Percentiles rank a stretch among this genome's conserved stretches.
These are phyloP conservation scores for Xylariaceae sp. DNA, from an alignment of 2,329 filamentous ascomycete species.

Conservation along the genomic window DNA sequence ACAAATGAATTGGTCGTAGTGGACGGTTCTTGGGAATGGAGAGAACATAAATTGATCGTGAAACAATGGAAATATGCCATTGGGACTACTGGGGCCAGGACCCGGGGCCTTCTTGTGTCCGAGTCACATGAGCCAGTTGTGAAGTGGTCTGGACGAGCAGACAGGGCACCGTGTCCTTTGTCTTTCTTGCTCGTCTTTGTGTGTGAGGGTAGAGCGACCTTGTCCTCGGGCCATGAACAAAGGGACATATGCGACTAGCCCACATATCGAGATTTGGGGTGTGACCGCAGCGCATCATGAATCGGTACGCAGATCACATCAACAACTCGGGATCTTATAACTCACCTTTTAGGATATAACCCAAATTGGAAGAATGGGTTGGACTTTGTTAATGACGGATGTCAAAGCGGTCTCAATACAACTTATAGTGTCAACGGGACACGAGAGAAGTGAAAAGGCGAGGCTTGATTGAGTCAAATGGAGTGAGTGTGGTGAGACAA, in stretches of 20 bases:
- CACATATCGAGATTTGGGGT: neutral
- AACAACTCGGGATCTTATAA: too few relatives aligned
- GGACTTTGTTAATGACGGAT: slow-evolving; percentile 1
- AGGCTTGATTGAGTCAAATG: slow-evolving; percentile 10
- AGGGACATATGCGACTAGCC: slow-evolving; percentile 6
- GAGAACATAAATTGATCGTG: neutral
- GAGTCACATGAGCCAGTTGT: neutral
- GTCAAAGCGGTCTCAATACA: slow-evolving; percentile 4
- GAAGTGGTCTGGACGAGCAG: neutral
- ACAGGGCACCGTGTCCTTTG: slow-evolving; percentile 2
- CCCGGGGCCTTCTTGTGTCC: slow-evolving; percentile 1
- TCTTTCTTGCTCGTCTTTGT: slow-evolving; percentile 1
- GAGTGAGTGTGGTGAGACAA: slow-evolving; percentile 22
- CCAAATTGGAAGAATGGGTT: neutral
- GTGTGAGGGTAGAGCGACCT: neutral
- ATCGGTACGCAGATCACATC: too few relatives aligned
- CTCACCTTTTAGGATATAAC: too few relatives aligned
- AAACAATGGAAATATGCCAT: neutral
- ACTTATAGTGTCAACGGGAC: slow-evolving; percentile 16
- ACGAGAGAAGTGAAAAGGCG: slow-evolving; percentile 7
- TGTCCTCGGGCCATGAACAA: neutral
- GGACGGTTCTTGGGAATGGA: neutral
- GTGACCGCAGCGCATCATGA: too few relatives aligned
- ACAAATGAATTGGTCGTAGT: neutral
- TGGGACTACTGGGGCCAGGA: slow-evolving; percentile 5